Evolutionary conservation across 805 yeast species (phyloP).

Genomic region (Barnettozyma californica): DNA sequence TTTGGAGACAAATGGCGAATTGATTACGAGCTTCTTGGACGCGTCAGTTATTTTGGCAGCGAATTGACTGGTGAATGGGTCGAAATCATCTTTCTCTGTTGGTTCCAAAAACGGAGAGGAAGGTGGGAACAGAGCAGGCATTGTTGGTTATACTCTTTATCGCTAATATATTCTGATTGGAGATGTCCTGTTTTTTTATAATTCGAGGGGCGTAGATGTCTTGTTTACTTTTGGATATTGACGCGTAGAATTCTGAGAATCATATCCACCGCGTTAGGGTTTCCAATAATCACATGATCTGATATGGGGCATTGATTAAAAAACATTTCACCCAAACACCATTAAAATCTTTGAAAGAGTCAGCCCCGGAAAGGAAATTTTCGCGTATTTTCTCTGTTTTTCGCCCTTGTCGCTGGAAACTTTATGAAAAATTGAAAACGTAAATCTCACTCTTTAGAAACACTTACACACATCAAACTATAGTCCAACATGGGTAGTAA

Average conservation of each 20-base stretch:
- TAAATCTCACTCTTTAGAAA: not conserved
- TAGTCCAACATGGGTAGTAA: constrained; percentile 69
- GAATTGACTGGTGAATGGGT: constrained; percentile 15
- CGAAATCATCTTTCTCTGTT: constrained; percentile 9
- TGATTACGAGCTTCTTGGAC: constrained; percentile 17
- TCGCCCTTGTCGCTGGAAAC: constrained; percentile 5
- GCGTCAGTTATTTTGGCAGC: constrained; percentile 1
- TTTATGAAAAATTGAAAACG: constrained; percentile 7
- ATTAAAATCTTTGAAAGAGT: not conserved
- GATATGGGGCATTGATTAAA: not conserved
- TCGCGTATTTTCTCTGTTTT: constrained; percentile 2
- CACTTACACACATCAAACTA: constrained; percentile 17
- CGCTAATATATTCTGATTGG: not conserved
- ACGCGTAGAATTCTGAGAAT: not conserved
- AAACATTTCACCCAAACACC: not conserved
- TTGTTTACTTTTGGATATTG: constrained; percentile 12
- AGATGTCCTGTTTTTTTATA: no score
- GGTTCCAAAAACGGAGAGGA: constrained; percentile 32
- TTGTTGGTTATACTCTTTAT: not conserved
- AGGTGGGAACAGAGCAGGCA: constrained; percentile 29
- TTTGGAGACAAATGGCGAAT: constrained; percentile 21
- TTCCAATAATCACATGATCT: not conserved
- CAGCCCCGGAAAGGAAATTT: not conserved
- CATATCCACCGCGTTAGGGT: not conserved
- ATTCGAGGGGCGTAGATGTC: not conserved